Conservation (phyloP, 257 asterid genomes). For the Solanum ossicruentum region DNA sequence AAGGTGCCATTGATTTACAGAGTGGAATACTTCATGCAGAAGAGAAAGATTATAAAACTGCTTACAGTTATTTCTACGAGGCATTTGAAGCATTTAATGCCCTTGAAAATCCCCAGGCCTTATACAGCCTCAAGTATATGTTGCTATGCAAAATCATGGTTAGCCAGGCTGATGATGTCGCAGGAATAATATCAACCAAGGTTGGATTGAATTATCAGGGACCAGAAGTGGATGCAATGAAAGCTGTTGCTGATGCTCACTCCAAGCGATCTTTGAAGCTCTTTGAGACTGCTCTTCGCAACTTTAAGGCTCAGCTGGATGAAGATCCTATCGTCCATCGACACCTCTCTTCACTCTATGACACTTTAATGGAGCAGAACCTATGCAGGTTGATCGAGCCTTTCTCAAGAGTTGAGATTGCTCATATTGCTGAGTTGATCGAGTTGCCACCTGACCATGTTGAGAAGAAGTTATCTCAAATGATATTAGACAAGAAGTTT, state of each 20-base stretch:
- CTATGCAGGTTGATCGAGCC: slow-evolving; percentile 41
- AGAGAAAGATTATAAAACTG: slow-evolving; percentile 36
- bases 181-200: slow-evolving; percentile 32
- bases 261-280: slow-evolving; percentile 32
- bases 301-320: slow-evolving; percentile 23
- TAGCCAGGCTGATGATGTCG: slow-evolving; percentile 31
- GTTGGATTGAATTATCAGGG: slow-evolving; percentile 38
- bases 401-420: slow-evolving; percentile 27
- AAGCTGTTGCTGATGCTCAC: slow-evolving; percentile 35
- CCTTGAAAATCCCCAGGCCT: slow-evolving; percentile 32
- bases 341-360: slow-evolving; percentile 32
- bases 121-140: slow-evolving; percentile 37
- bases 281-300: slow-evolving; percentile 25
- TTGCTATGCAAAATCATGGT: slow-evolving; percentile 40
- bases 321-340: slow-evolving; percentile 36
- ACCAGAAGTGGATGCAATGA: slow-evolving; percentile 44
- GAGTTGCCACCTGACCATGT: slow-evolving; percentile 30
- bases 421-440: slow-evolving; percentile 29
- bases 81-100: slow-evolving; percentile 41
- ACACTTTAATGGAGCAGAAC: slow-evolving; percentile 32
- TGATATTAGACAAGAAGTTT: slow-evolving; percentile 38
- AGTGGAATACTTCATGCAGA: slow-evolving; percentile 42
- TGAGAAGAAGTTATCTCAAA: slow-evolving; percentile 36
- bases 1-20: slow-evolving; percentile 34
- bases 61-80: slow-evolving; percentile 27